Evolutionary conservation across 495 filamentous ascomycete genomes (phyloP).

Genomic region (Neurospora tetrasperma): DNA sequence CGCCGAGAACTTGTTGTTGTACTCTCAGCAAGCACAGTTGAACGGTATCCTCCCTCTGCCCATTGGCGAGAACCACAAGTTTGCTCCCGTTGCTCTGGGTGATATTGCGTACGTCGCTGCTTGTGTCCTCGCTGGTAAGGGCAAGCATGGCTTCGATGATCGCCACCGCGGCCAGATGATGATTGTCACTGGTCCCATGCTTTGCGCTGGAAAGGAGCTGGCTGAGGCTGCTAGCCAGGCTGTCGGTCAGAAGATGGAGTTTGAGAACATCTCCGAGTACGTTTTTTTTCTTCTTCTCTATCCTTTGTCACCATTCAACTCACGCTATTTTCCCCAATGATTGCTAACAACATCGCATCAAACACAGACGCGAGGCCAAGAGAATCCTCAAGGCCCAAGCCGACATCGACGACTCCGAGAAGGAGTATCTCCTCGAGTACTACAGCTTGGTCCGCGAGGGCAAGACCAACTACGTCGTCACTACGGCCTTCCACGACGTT

Average conservation of each 20-base stretch:
- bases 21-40: slow-evolving; percentile 36
- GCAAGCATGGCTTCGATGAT: slow-evolving; percentile 46
- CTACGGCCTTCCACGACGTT: slow-evolving; percentile 43
- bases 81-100: slow-evolving; percentile 42
- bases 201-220: slow-evolving; percentile 41
- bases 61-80: slow-evolving; percentile 41
- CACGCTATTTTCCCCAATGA: too few species aligned
- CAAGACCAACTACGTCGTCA: slow-evolving; percentile 52
- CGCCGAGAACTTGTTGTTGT: slow-evolving; percentile 45
- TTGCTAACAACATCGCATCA: neutral
- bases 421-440: slow-evolving; percentile 47
- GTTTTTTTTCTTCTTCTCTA: neutral
- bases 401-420: slow-evolving; percentile 37
- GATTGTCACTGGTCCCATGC: slow-evolving; percentile 45
- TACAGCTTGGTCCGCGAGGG: slow-evolving; percentile 48
- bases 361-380: slow-evolving; percentile 35
- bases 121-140: slow-evolving; percentile 40
- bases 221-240: slow-evolving; percentile 40
- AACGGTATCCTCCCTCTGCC: slow-evolving; percentile 40
- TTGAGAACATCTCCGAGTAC: slow-evolving; percentile 44
- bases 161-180: slow-evolving; percentile 47
- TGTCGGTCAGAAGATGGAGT: slow-evolving; percentile 38
- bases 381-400: slow-evolving; percentile 33
- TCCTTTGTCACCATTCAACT: too few species aligned
- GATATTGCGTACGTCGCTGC: slow-evolving; percentile 43